Evolutionary conservation across 176 grass and related monocot species (phyloP).

Genomic region (Secale cereale): DNA sequence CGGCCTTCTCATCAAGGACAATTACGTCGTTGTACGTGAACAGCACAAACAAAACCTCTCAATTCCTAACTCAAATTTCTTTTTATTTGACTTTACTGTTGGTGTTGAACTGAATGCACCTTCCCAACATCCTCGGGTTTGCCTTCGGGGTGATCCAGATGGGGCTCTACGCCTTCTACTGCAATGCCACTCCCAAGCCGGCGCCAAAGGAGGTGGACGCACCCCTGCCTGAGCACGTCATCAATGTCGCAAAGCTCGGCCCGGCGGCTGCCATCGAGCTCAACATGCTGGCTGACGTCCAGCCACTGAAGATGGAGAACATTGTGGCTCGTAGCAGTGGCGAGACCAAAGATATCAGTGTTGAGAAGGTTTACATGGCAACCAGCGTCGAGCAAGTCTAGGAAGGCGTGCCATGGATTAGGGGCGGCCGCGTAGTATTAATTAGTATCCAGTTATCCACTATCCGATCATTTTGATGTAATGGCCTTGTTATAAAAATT

Average conservation of each 20-base stretch:
- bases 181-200: neutral
- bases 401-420: too few species aligned
- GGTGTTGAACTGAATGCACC: neutral
- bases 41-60: too few species aligned
- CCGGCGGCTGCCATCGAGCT: neutral
- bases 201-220: neutral
- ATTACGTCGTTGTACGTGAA: too few species aligned
- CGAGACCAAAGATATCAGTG: neutral
- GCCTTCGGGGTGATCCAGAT: conserved; percentile 57
- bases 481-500: neutral
- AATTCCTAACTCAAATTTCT: too few species aligned
- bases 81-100: too few species aligned
- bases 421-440: too few species aligned
- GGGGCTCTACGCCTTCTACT: conserved; percentile 48
- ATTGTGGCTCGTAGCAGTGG: neutral
- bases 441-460: too few species aligned
- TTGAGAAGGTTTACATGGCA: neutral
- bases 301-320: too few species aligned
- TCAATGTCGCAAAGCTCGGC: conserved; percentile 23
- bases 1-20: too few species aligned
- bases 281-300: neutral
- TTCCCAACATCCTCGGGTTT: conserved; percentile 65
- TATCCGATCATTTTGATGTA: neutral
- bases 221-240: conserved; percentile 20
- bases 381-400: too few species aligned